Evolutionary conservation across 2,329 filamentous ascomycete species (phyloP).

Genomic region (Phyllachora maydis): DNA sequence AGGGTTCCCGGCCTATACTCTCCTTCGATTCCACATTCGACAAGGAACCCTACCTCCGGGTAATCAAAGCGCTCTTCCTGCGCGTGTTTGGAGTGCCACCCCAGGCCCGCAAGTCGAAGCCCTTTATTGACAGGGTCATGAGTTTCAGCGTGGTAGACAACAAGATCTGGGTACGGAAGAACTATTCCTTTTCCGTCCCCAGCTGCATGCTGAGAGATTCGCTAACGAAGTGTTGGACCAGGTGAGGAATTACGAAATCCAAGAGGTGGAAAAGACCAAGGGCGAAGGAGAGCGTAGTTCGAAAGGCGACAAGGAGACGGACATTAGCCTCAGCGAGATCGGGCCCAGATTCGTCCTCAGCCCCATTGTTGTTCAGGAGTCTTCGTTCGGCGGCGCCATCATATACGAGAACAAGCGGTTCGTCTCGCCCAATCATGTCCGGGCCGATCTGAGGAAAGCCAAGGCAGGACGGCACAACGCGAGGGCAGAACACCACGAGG

Average conservation of each 20-base stretch:
- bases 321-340: constrained; percentile 76
- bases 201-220: too few species aligned
- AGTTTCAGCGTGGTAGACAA: constrained; percentile 77
- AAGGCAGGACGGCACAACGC: constrained; percentile 63
- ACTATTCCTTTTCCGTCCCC: too few species aligned
- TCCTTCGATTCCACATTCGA: constrained; percentile 85
- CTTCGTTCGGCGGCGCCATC: constrained; percentile 84
- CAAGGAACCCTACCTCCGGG: constrained; percentile 52
- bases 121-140: constrained; percentile 91
- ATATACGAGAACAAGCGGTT: constrained; percentile 98
- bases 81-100: constrained; percentile 88
- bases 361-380: constrained; percentile 87
- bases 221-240: too few species aligned
- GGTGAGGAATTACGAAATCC: constrained; percentile 88
- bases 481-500: constrained; percentile 52
- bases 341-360: constrained; percentile 85
- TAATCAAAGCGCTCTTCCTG: constrained; percentile 77
- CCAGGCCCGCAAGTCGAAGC: constrained; percentile 74
- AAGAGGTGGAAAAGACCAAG: constrained; percentile 50
- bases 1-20: constrained; percentile 76
- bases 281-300: constrained; percentile 16
- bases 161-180: constrained; percentile 93
- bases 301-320: constrained; percentile 37
- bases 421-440: constrained; percentile 85
- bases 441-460: constrained; percentile 55